Base-by-base conservation (phyloP, 768 basidiomycete species). In the Cystobasidium tubakii region DNA sequence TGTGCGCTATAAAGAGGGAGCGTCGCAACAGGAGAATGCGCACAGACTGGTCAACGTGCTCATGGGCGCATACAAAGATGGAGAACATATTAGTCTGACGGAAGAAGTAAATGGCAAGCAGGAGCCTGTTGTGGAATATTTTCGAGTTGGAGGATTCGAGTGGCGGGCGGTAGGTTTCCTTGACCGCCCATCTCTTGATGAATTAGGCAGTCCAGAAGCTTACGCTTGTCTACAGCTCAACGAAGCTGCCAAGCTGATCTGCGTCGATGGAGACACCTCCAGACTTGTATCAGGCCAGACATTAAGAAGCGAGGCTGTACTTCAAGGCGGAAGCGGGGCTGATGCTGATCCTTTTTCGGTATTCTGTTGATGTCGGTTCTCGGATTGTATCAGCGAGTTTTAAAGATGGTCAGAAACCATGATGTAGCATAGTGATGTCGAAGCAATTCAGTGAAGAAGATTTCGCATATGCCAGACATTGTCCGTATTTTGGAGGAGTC, bases 21-120 rank as follows among this genome's bases (percentile, higher is more conserved):
- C 33, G 64, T 31, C 25, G 27, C 53, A 42, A 3, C 42, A 66
- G 23, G 43, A 65, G 21, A 66, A 71, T 54, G 69, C 54, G 46
- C 50, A 67, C n/a, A 70, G 62, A 46, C 62, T 75, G 53, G 27
- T 69, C n/a, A 23, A 39, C 19, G 39, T 75, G 33, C 74, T 75
- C 36, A 70, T 19, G 27, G 63, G 10, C 46, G 62, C 62, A 2
- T 75, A 71, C 55, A 9, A 75, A 19, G 62, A 67, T 21, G 75
- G 75, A 27, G 63, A 74, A 29, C 75, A 75, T 39, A 39, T 75
- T 27, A 7, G 27, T 7, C 29, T 75, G 21, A 33, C 46, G 1
- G 63, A 62, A 60, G 33, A n/a, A 6, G 39, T 43, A 9, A 55
- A 60, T 42, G 74, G 39, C 1, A 50, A 50, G 3, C 70, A 57